Evolutionary conservation across 495 filamentous ascomycete species (phyloP), one percentile per base, ranked within the genome.

Genomic region (Podospora appendiculata): DNA sequence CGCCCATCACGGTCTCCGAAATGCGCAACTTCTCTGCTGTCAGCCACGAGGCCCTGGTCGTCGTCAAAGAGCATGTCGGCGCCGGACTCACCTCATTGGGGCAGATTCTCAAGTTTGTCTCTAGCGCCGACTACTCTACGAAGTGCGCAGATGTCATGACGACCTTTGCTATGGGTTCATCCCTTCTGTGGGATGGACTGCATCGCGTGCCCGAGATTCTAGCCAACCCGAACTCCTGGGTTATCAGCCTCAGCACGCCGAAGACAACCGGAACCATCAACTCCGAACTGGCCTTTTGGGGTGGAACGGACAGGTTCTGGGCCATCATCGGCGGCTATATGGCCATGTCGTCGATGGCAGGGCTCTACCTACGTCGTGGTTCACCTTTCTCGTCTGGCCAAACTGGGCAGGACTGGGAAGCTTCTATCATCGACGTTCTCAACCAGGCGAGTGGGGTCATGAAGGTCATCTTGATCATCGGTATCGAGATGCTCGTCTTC

Each of bases 401-500:
- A 50, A 77, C 81, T 19, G 83, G 79, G 3, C 85, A 87, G 45
- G 81, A 85, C 54, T 80, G 87, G 54, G 89, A 95, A 58, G 85
- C 83, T 6, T 70, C 86, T 6, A 69, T 94, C 50, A 84, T 89
- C n/a, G 92, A 96, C 54, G 71, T 84, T 0, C 77, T 99, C 17
- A 80, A 89, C 40, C 93, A 99, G 71, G 93, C 93, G 38, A 93
- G 93, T 40, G 93, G 93, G 4, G 90, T 99, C 11, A 82, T 95
- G 78, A 99, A 99, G 65, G 93, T 99, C 13, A 93, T 99, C 40
- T 75, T 97, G 19, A 99, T 99, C 57, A 99, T 99, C 54, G 89
- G 90, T 52, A 96, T 97, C 64, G 93, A 99, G 72, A 99, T 99
- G 93, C 87, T 99, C 39, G 79, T 89, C 14, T 99, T 99, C 62